These are phyloP conservation scores for Prunella vulgaris DNA, from an alignment of 257 asterid genomes.

Conservation along the genomic window DNA sequence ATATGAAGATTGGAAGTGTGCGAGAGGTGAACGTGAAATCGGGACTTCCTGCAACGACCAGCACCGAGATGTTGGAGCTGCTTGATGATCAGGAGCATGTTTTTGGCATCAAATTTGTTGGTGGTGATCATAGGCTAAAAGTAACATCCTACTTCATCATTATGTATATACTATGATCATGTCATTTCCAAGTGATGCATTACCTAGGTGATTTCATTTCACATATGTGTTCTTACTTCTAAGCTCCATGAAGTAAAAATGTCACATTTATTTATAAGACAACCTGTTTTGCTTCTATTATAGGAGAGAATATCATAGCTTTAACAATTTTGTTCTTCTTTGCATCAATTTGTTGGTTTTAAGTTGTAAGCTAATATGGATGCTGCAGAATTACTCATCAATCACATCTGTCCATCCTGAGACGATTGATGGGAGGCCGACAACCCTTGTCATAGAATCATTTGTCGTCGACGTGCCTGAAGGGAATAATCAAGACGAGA, in stretches of 20 bases:
- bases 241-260: too few species aligned
- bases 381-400: slow-evolving; percentile 72
- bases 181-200: too few species aligned
- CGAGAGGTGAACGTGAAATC: slow-evolving; percentile 77
- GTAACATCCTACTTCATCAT: slow-evolving; percentile 22
- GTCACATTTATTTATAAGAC: too few species aligned
- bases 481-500: slow-evolving; percentile 67
- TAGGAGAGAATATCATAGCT: too few species aligned
- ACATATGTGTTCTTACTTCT: too few species aligned
- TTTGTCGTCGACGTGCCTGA: slow-evolving; percentile 72
- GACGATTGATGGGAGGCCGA: slow-evolving; percentile 43
- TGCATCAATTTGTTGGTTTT: not conserved
- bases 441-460: slow-evolving; percentile 58
- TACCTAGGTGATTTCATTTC: too few species aligned
- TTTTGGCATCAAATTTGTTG: slow-evolving; percentile 69
- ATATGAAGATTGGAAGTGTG: slow-evolving; percentile 62
- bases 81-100: slow-evolving; percentile 72
- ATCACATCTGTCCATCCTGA: slow-evolving; percentile 57
- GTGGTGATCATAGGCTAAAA: slow-evolving; percentile 85
- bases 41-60: slow-evolving; percentile 88
- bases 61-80: slow-evolving; percentile 75
- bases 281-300: too few species aligned
- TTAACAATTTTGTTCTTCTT: too few species aligned
- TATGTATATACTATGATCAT: not conserved
- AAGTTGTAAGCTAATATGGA: not conserved